A percentile compares a stretch with the other conserved stretches of the same genome.
Conservation (phyloP, 768 basidiomycete species). For the Tricholoma terreum region DNA sequence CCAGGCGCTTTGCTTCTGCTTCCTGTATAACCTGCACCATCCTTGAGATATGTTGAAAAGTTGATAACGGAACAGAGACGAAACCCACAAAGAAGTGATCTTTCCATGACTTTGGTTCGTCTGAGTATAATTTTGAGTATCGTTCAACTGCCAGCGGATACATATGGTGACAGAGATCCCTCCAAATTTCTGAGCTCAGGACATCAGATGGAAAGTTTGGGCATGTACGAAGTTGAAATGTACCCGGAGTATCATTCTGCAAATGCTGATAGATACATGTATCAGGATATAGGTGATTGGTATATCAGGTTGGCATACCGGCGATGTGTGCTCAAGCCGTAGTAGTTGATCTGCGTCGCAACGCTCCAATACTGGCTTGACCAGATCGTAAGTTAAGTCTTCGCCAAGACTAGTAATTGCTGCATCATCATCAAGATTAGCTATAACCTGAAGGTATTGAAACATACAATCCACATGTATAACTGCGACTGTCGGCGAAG, state of each 20-base stretch:
- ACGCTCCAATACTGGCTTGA: constrained; percentile 70
- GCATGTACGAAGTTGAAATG: constrained; percentile 8
- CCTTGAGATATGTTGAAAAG: constrained; percentile 8
- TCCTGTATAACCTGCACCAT: constrained; percentile 47
- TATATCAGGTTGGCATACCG: constrained; percentile 44
- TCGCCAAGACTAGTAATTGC: constrained; percentile 65
- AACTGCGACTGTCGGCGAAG: constrained; percentile 45
- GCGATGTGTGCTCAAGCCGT: constrained; percentile 65
- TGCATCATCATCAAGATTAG: constrained; percentile 24
- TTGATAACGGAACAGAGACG: constrained; percentile 3
- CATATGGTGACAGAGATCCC: constrained; percentile 55
- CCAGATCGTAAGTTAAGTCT: constrained; percentile 57
- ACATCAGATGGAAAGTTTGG: constrained; percentile 6
- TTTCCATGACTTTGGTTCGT: constrained; percentile 63
- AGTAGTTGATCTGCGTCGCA: constrained; percentile 70
- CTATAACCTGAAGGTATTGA: not conserved
- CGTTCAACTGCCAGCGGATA: constrained; percentile 54
- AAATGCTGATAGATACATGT: constrained; percentile 41
- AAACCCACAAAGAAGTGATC: constrained; percentile 62
- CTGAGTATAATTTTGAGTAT: constrained; percentile 36
- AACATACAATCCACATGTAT: constrained; percentile 60
- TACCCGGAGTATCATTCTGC: constrained; percentile 54
- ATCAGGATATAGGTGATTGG: not conserved
- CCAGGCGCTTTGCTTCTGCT: constrained; percentile 60
- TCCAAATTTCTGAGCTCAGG: constrained; percentile 57